These are phyloP conservation scores for Flaveria robusta DNA, from an alignment of 129 eudicot species.

Conservation along the genomic window DNA sequence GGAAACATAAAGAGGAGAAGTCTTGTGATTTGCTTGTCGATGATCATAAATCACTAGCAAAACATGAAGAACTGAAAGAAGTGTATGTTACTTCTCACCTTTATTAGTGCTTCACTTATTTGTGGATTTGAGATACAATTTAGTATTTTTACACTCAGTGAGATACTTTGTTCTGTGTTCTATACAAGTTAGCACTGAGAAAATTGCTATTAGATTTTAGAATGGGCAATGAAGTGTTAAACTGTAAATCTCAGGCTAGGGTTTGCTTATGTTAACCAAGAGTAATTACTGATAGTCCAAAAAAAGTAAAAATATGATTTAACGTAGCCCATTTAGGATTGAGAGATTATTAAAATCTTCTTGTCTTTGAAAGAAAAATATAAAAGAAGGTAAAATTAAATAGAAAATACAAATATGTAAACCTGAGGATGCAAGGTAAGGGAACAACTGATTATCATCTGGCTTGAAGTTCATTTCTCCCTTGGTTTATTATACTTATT, in stretches of 20 bases:
- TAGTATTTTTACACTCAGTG: not conserved
- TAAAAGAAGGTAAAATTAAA: not conserved
- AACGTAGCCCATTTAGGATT: not conserved
- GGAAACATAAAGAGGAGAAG: constrained; percentile 48
- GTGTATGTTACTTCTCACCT: constrained; percentile 50
- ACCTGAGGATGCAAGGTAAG: not conserved
- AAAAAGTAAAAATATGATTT: not conserved
- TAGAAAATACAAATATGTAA: not conserved
- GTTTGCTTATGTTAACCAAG: not conserved
- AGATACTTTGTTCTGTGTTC: not conserved
- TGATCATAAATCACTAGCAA: constrained; percentile 48
- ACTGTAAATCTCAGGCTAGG: not conserved
- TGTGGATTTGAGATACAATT: constrained; percentile 18
- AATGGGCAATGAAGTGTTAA: not conserved
- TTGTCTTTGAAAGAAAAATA: not conserved
- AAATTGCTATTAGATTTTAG: not conserved
- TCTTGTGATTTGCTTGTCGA: constrained; percentile 45
- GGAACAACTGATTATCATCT: not conserved
- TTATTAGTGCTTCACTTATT: constrained; percentile 7
- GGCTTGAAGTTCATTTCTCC: too few relatives aligned
- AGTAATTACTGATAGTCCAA: not conserved
- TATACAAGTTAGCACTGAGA: not conserved
- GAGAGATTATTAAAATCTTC: not conserved
- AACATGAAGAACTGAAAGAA: constrained; percentile 59
- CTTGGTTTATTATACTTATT: not conserved